Base-by-base conservation (phyloP, 169 alveolate species). In the Plasmodium inui region DNA sequence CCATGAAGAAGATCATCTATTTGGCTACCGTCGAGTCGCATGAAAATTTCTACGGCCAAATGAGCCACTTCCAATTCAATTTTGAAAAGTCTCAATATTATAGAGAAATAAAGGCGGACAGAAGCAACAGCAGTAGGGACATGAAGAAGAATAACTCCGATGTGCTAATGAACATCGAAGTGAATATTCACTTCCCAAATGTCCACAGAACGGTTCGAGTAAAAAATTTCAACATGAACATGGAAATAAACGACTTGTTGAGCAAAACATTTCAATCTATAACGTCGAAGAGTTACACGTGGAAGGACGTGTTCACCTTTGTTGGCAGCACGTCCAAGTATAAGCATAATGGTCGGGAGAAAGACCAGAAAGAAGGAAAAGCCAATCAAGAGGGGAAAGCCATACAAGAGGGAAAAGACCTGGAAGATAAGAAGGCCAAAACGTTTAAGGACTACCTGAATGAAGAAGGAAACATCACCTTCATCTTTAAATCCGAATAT, bases 141-240 rank as follows among this genome's bases (percentile, higher is more conserved):
- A 50, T 22, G 76, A 67, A 67, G 17, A 67, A 67, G 3, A 28
- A 67, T 8, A 22, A 26, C 41, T 0, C 41, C 6, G 76, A 86
- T 34, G 93, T 46, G 5, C 34, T 82, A 9, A 73, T 91, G 61
- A 71, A 50, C 19, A 8, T 82, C 3, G 92, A 82, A 50, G 34
- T 82, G n/a, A 82, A 70, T 82, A 79, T 89, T 37, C 73, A 37
- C 32, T 89, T 89, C 34, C 89, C 94, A 19, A 57, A 67, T 70
- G 46, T 57, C 12, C n/a, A 79, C 5, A 78, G 76, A 89, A 89
- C 74, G 14, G 34, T 89, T 37, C 88, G 94, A 41, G 89, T 89
- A 61, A 89, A 78, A 80, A 89, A 89, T 89, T 79, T 89, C 39
- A 89, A 89, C 82, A 80, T 79, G 17, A 79, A 89, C 19, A 8